These are phyloP conservation scores for Fusarium acutatum DNA, from an alignment of 2,329 filamentous ascomycete genomes.

Conservation along the genomic window DNA sequence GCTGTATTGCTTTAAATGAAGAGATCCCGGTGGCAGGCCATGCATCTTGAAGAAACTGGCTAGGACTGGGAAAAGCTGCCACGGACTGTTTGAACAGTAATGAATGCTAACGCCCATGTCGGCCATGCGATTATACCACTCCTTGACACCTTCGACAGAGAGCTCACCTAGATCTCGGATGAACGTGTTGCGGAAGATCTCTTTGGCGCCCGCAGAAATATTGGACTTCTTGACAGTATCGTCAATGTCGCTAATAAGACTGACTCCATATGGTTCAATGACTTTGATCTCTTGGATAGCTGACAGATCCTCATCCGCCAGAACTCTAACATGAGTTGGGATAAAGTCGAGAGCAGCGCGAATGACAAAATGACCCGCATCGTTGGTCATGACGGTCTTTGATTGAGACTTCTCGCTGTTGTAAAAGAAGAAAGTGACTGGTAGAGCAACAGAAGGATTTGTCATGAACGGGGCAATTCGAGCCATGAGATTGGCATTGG, in stretches of 20 bases:
- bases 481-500: conserved; percentile 88
- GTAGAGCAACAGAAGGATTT: conserved; percentile 77
- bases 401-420: conserved; percentile 85
- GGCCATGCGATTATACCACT: conserved; percentile 86
- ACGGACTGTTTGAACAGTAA: conserved; percentile 99
- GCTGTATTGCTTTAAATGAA: conserved; percentile 95
- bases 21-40: conserved; percentile 84
- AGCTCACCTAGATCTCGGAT: conserved; percentile 84
- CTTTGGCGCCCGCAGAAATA: conserved; percentile 84
- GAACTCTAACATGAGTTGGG: conserved; percentile 86
- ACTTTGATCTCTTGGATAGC: conserved; percentile 80
- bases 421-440: conserved; percentile 95
- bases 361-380: conserved; percentile 86
- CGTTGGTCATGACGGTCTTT: conserved; percentile 83
- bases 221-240: conserved; percentile 97
- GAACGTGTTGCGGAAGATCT: conserved; percentile 97
- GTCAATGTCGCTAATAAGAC: conserved; percentile 96
- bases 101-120: conserved; percentile 87
- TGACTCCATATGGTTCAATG: conserved; percentile 82
- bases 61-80: conserved; percentile 94
- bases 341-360: conserved; percentile 87
- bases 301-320: conserved; percentile 87
- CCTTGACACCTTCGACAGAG: conserved; percentile 84
- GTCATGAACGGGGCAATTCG: conserved; percentile 90
- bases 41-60: conserved; percentile 84